These are phyloP conservation scores for Hanseniaspora sp. DNA, from an alignment of 1,139 yeast genomes.

Conservation along the genomic window DNA sequence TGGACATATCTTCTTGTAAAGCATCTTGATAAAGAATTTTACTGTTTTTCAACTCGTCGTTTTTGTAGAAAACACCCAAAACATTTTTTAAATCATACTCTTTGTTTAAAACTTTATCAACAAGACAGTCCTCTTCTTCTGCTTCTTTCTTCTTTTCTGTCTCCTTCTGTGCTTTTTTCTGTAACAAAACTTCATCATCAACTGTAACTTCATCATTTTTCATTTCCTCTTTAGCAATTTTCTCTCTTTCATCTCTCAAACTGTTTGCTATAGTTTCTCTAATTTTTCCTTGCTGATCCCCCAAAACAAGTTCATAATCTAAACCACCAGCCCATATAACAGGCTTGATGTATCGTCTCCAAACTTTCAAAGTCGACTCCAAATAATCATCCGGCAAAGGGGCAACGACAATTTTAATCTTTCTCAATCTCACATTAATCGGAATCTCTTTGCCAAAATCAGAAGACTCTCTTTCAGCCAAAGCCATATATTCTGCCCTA, in stretches of 20 bases:
- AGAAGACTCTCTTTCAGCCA: conserved; percentile 33
- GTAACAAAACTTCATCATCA: too few species aligned
- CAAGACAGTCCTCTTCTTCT: conserved; percentile 21
- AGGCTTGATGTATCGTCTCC: conserved; percentile 78
- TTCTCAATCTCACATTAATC: conserved; percentile 50
- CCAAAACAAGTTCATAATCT: conserved; percentile 68
- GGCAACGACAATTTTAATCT: conserved; percentile 70
- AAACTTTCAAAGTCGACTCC: conserved; percentile 61
- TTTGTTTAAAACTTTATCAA: conserved; percentile 30
- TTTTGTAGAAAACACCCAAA: conserved; percentile 45
- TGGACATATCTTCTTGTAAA: conserved; percentile 30
- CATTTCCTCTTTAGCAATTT: conserved; percentile 23
- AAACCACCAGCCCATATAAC: conserved; percentile 74
- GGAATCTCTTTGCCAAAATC: conserved; percentile 41
- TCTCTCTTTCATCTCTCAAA: conserved; percentile 57
- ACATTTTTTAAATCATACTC: conserved; percentile 45
- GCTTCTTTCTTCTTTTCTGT: conserved; percentile 8
- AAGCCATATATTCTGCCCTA: conserved; percentile 54
- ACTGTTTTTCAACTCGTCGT: conserved; percentile 28
- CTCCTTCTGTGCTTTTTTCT: too few species aligned
- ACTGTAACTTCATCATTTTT: conserved; percentile 16
- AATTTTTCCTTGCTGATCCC: conserved; percentile 75
- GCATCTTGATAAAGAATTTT: conserved; percentile 41
- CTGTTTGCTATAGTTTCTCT: conserved; percentile 72
- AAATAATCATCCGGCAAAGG: conserved; percentile 94